Base-by-base conservation (phyloP, 306 rosid genomes). In the Medicago truncatula region DNA sequence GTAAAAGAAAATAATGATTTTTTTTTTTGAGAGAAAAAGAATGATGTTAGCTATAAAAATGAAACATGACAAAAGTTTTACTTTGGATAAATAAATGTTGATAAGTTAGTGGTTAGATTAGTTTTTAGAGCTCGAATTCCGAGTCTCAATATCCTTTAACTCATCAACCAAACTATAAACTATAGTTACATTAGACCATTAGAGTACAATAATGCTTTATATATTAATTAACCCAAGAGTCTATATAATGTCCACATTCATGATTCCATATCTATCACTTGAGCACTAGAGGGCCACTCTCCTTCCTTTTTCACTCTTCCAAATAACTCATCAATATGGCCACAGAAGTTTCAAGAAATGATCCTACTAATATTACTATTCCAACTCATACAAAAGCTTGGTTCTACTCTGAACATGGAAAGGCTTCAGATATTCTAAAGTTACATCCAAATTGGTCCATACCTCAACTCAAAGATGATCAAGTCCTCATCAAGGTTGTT, bases 391-490 rank as follows among this genome's bases (percentile, higher is more conserved):
- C 78, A 15, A 88, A 85, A 81, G 96, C 82, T 34, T 92, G 97
- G 97, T 65, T 83, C 17, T 92, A 92, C 83, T 62, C 85, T 11
- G 81, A 85, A 40, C 80, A 80, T 39, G 96, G 96, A 23, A 83
- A 59, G 6, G 28, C 87, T 3, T 38, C 16, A 3, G 88, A 89
- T 39, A 82, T 89, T 73, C 85, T 92, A 5, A 89, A 85, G 57
- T 52, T 89, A 0, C 88, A 86, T 39, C 20, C 76, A 0, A 86
- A 70, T 76, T 76, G 83, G 44, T 36, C 84, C 1, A 76, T 88
- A 56, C 90, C 96, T 3, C 57, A 81, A 58, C 69, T 88, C 11
- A 80, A 62, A 49, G 87, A 88, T 13, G 80, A 92, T 14, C 91
- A 92, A 64, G 83, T 86, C 0, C 88, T 92, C 21, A 71, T 92